Evolutionary conservation across 108 stramenopile species (phyloP).

Genomic region (Schizochytrium sp.): DNA sequence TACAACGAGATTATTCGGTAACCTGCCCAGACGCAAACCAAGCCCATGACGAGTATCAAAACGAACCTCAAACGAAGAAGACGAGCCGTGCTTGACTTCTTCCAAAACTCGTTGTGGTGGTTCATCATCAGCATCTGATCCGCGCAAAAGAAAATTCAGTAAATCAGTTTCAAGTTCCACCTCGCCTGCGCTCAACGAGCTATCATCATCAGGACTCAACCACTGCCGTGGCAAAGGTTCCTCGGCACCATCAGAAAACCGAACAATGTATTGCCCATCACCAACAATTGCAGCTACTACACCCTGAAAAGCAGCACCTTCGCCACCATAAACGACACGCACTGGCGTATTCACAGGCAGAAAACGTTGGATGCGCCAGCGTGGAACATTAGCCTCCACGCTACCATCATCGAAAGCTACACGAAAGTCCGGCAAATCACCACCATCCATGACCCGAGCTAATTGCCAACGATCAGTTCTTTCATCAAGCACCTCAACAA

Average conservation of each 20-base stretch:
- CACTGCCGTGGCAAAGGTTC: conserved; percentile 24
- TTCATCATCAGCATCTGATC: background rate
- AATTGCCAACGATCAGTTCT: conserved; percentile 33
- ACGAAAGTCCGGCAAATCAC: background rate
- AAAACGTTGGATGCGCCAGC: background rate
- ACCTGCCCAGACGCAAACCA: conserved; percentile 17
- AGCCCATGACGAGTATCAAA: conserved; percentile 25
- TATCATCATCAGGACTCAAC: background rate
- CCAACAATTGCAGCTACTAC: conserved; percentile 3
- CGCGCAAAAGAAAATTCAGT: background rate
- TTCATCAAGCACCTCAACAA: conserved; percentile 46
- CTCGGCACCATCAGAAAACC: conserved; percentile 37
- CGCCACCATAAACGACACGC: conserved; percentile 6
- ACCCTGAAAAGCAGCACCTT: conserved; percentile 48
- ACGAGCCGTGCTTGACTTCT: too few relatives aligned
- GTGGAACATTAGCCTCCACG: background rate
- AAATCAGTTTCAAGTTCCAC: background rate
- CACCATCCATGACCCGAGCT: conserved; percentile 24
- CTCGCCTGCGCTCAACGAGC: background rate
- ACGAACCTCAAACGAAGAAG: background rate
- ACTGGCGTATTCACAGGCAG: conserved; percentile 28
- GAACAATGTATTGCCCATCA: conserved; percentile 40
- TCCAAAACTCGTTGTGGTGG: background rate
- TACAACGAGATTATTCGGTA: background rate
- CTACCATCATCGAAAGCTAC: conserved; percentile 23